Evolutionary conservation across 306 rosid species (phyloP), one percentile per base, ranked within the genome.

Genomic region (Glycine soja): DNA sequence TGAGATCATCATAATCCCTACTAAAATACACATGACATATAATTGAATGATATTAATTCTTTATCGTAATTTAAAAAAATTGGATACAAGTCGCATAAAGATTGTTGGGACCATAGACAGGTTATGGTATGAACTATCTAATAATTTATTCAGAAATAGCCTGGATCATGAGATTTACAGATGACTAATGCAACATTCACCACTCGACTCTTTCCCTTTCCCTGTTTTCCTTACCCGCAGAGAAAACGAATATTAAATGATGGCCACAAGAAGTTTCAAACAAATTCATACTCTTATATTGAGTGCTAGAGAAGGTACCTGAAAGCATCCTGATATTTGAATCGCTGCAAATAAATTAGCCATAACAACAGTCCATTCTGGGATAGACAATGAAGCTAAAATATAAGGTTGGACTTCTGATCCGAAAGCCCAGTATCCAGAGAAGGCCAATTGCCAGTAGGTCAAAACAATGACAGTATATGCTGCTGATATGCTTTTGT

Each of bases 281-380:
- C 5, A 58, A 11, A 0, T 12, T 13, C 14, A 56, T 13, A 45
- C 3, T 64, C 11, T 54, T 45, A 1, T 8, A 56, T 58, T 62
- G 43, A 19, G 77, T 46, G 46, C 42, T 9, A 30, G 69, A 63
- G 34, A 72, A 1, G 4, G 14, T 70, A 90, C 95, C 92, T 90
- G 95, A 87, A 85, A 92, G 85, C 97, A 90, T 43, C 97, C 97
- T 64, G 87, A 85, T 78, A 92, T 92, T 79, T 92, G 97, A 65
- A 90, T 42, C 48, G 92, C 90, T 70, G 95, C 93, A 87, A 90
- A 92, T 14, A 92, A 82, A 81, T 90, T 92, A 56, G 95, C 95
- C 97, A 92, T 88, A 38, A 88, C 84, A 52, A 88, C 84, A 18
- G 95, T 90, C 97, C 93, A 92, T 82, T 89, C 83, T 67, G 95